These are phyloP conservation scores for Pycnococcus provasolii DNA, from an alignment of 139 green algal species.

Conservation along the genomic window DNA sequence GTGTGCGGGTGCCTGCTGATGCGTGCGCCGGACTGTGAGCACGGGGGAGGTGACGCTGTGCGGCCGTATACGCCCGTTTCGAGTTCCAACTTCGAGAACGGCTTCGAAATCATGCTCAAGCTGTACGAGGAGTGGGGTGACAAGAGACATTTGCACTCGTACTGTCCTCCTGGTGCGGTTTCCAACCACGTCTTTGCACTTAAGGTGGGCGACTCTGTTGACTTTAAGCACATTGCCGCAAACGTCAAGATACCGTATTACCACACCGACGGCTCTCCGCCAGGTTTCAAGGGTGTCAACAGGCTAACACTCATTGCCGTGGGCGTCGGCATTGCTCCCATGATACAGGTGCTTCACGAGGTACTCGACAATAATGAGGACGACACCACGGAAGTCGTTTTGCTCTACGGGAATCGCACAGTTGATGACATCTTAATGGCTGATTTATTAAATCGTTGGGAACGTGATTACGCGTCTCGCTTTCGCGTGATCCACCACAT, in stretches of 20 bases:
- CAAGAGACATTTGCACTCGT: not conserved
- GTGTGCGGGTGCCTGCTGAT: no score
- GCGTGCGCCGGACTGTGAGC: no score
- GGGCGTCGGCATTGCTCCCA: not conserved
- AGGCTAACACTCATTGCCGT: slow-evolving; percentile 3
- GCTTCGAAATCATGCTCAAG: slow-evolving; percentile 2
- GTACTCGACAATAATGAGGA: not conserved
- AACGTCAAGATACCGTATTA: slow-evolving; percentile 6
- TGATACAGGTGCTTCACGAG: not conserved
- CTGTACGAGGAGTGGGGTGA: slow-evolving; percentile 2
- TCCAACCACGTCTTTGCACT: slow-evolving; percentile 10
- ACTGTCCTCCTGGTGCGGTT: slow-evolving; percentile 1
- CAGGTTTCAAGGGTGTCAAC: not conserved
- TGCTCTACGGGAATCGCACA: slow-evolving; percentile 7
- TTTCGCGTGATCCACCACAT: slow-evolving; percentile 1
- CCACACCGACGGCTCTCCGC: not conserved
- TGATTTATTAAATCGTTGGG: not conserved
- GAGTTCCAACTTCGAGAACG: not conserved
- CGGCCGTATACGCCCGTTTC: slow-evolving; percentile 3
- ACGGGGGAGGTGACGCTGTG: slow-evolving; percentile 1
- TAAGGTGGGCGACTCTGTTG: not conserved
- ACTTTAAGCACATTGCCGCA: not conserved
- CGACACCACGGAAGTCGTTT: not conserved
- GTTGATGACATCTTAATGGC: slow-evolving; percentile 6
- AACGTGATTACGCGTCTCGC: not conserved